Evolutionary conservation across 2,329 filamentous ascomycete species (phyloP).

Genomic region (Penicillium sp.): DNA sequence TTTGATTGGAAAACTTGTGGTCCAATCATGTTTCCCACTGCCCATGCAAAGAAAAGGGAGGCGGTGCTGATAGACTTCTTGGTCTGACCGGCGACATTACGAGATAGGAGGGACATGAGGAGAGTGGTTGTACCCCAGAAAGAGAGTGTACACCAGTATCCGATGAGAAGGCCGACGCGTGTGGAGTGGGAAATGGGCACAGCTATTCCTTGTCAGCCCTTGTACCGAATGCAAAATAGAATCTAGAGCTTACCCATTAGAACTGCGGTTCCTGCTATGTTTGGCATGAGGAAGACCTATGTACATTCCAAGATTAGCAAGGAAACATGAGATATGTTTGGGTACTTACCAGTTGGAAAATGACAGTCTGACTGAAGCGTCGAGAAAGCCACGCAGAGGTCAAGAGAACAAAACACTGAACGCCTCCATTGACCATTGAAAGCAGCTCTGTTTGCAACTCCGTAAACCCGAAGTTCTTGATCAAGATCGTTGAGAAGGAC

Average conservation of each 20-base stretch:
- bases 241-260: background rate
- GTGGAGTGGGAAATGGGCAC: background rate
- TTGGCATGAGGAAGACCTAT: background rate
- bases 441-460: slow-evolving; percentile 67
- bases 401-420: slow-evolving; percentile 68
- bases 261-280: background rate
- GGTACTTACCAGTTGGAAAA: background rate
- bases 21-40: background rate
- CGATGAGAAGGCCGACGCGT: background rate
- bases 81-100: slow-evolving; percentile 69
- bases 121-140: background rate
- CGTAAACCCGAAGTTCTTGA: slow-evolving; percentile 64
- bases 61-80: slow-evolving; percentile 67
- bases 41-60: slow-evolving; percentile 58
- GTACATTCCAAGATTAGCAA: background rate
- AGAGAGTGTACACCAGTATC: background rate
- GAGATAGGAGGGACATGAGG: slow-evolving; percentile 46
- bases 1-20: slow-evolving; percentile 6
- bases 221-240: background rate
- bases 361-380: background rate
- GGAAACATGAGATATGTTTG: background rate
- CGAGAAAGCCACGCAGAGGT: slow-evolving; percentile 47
- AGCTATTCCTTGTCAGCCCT: background rate
- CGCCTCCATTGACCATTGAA: slow-evolving; percentile 70
- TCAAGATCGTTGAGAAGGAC: slow-evolving; percentile 57